phyloP scores from a whole-genome alignment of 1,284 basidiomycete genomes.

The Sanghuangporus baumii region DNA sequence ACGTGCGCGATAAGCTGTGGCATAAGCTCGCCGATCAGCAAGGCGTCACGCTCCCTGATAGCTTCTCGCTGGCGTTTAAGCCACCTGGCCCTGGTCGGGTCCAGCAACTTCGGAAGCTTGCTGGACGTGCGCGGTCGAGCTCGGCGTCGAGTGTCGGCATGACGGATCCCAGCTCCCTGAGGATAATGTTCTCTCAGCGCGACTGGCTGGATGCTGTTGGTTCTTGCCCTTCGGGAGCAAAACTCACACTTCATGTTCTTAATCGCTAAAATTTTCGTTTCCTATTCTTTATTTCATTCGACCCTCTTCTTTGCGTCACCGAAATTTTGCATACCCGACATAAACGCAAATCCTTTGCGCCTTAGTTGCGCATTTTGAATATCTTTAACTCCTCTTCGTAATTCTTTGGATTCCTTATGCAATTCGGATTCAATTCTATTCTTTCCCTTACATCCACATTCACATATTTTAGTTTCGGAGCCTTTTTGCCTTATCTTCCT shows the following conservation, averaged over 20 bases:
- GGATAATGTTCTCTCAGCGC: conserved; percentile 8
- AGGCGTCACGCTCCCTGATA: conserved; percentile 42
- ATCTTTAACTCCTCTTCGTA: background rate
- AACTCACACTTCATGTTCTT: conserved; percentile 29
- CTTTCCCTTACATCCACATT: too few relatives aligned
- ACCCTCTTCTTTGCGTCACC: background rate
- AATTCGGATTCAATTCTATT: background rate
- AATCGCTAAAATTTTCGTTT: conserved; percentile 22
- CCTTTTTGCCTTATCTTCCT: background rate
- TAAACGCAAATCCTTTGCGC: background rate
- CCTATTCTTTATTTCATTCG: background rate
- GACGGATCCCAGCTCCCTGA: conserved; percentile 2
- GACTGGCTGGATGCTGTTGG: conserved; percentile 37
- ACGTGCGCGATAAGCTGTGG: conserved; percentile 49
- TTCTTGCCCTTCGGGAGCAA: conserved; percentile 20
- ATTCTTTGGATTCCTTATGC: background rate
- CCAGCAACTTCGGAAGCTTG: conserved; percentile 14
- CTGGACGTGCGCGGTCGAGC: conserved; percentile 28
- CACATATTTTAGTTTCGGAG: background rate
- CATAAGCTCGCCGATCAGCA: conserved; percentile 61
- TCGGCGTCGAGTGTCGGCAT: conserved; percentile 32
- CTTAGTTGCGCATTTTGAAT: background rate
- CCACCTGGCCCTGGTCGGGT: conserved; percentile 17
- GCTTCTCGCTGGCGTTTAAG: conserved; percentile 48
- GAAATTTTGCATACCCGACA: background rate